A percentile compares a stretch with the other conserved stretches of the same genome.
These are phyloP conservation scores for Penicillium dipodomyicola DNA, from an alignment of 495 filamentous ascomycete genomes.

Conservation along the genomic window DNA sequence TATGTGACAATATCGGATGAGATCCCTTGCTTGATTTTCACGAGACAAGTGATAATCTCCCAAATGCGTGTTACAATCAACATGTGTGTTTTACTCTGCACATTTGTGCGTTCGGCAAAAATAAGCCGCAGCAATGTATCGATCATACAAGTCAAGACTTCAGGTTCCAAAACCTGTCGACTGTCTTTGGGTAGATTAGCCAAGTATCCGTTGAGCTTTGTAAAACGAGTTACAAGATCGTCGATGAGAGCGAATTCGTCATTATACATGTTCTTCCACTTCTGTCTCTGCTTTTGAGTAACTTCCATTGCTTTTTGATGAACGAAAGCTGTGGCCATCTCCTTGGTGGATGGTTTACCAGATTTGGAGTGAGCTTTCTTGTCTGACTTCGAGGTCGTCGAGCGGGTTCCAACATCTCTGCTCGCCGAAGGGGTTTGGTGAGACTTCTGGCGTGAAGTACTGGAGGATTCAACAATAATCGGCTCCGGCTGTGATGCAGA, in stretches of 20 bases:
- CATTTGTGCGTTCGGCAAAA: conserved; percentile 4
- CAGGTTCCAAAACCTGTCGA: conserved; percentile 24
- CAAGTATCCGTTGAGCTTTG: conserved; percentile 6
- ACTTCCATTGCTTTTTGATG: conserved; percentile 5
- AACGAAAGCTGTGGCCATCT: neutral
- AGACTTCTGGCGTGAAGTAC: neutral
- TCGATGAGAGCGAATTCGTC: neutral
- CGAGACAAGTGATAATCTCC: conserved; percentile 18
- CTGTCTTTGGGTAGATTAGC: conserved; percentile 24
- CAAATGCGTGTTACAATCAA: conserved; percentile 17
- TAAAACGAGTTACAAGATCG: conserved; percentile 2
- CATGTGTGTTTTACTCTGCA: neutral
- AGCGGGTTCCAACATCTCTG: neutral
- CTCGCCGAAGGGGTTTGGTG: neutral
- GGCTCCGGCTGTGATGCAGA: conserved; percentile 29
- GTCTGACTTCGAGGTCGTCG: neutral
- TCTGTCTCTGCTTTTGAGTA: conserved; percentile 1
- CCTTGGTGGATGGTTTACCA: neutral
- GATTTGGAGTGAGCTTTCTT: neutral
- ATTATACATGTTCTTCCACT: neutral
- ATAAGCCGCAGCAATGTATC: conserved; percentile 35
- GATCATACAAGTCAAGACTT: conserved; percentile 48
- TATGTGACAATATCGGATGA: conserved; percentile 24
- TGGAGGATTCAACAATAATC: conserved; percentile 6
- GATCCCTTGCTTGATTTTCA: conserved; percentile 22